Conservation (phyloP, 176 grass and related monocot genomes). For the Alloteropsis semialata region DNA sequence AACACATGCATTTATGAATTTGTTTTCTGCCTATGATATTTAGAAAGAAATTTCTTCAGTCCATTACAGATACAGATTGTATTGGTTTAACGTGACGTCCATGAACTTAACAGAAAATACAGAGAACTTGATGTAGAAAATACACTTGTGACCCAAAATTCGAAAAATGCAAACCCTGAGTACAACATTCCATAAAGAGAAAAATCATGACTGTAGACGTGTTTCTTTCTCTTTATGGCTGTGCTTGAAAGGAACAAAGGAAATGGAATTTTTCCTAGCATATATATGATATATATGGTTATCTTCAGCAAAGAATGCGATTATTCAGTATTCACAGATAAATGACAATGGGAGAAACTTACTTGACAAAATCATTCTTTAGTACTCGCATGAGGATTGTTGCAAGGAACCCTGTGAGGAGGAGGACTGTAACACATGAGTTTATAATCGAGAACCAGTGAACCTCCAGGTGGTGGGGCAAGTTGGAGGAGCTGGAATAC, state of each 20-base stretch:
- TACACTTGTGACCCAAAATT: background rate
- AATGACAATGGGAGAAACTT: conserved; percentile 19
- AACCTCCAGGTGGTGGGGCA: conserved; percentile 85
- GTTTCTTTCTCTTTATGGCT: background rate
- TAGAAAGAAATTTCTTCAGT: background rate
- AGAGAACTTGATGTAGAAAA: background rate
- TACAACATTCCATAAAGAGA: background rate
- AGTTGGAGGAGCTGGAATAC: conserved; percentile 79
- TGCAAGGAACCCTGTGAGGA: conserved; percentile 86
- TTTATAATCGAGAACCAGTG: conserved; percentile 99
- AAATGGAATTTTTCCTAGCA: background rate
- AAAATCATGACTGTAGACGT: background rate
- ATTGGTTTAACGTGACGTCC: background rate
- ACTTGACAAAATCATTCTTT: conserved; percentile 99
- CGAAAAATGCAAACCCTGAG: background rate
- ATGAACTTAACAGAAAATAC: background rate
- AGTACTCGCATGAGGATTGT: conserved; percentile 97
- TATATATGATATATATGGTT: background rate
- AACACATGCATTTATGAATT: background rate
- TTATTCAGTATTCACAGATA: background rate
- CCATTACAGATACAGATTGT: background rate
- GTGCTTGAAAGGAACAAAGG: background rate
- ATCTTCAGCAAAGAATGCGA: background rate
- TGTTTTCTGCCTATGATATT: background rate
- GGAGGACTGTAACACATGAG: conserved; percentile 88